Evolutionary conservation across 305 asterid species (phyloP).

Genomic region (Fraxinus ornus): DNA sequence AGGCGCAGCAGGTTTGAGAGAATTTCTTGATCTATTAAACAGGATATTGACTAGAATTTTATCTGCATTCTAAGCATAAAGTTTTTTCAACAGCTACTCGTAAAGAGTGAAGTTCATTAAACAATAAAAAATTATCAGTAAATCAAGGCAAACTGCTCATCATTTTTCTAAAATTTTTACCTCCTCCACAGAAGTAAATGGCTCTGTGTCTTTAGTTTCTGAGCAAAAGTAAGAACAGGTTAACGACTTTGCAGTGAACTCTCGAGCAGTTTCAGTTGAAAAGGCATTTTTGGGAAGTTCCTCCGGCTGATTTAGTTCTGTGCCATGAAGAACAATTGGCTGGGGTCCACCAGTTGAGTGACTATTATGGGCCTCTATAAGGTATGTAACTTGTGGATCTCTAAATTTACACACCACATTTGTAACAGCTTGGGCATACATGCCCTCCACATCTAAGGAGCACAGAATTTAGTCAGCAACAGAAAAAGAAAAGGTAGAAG

Average conservation of each 20-base stretch:
- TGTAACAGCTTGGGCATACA: slow-evolving; percentile 57
- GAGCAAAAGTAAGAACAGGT: slow-evolving; percentile 60
- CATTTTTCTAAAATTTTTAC: slow-evolving; percentile 31
- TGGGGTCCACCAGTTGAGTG: slow-evolving; percentile 43
- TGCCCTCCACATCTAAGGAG: slow-evolving; percentile 55
- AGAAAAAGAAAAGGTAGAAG: slow-evolving; percentile 10
- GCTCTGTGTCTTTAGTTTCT: slow-evolving; percentile 34
- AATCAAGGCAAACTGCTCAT: not conserved
- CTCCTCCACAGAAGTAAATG: slow-evolving; percentile 64
- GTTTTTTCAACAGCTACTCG: slow-evolving; percentile 26
- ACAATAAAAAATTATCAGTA: slow-evolving; percentile 8
- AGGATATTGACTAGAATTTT: slow-evolving; percentile 66
- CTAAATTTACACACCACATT: slow-evolving; percentile 56
- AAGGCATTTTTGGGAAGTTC: slow-evolving; percentile 49
- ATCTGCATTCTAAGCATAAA: slow-evolving; percentile 67
- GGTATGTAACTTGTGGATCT: slow-evolving; percentile 67
- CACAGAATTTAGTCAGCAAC: slow-evolving; percentile 21
- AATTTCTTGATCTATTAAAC: slow-evolving; percentile 67
- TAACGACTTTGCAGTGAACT: slow-evolving; percentile 39
- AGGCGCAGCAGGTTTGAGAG: slow-evolving; percentile 62
- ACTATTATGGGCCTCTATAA: slow-evolving; percentile 53
- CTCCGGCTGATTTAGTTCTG: slow-evolving; percentile 43
- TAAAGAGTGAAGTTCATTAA: slow-evolving; percentile 25
- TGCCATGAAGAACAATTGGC: slow-evolving; percentile 60
- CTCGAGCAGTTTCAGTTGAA: slow-evolving; percentile 45